Conservation (phyloP, 2,329 filamentous ascomycete species). For the Alternaria rosae region DNA sequence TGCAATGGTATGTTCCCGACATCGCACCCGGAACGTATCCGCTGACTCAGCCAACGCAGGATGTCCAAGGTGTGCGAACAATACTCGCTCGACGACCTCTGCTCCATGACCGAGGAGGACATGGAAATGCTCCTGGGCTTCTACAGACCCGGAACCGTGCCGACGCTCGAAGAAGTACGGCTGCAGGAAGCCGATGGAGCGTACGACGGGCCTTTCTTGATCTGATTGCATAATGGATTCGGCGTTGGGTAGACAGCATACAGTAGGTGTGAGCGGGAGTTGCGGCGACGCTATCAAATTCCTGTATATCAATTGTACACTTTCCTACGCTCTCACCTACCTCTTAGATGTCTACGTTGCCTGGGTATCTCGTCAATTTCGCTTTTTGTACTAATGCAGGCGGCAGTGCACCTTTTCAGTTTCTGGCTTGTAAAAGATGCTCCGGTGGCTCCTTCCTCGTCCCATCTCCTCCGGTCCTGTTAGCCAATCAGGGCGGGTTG, state of each 20-base stretch:
- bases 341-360: background rate
- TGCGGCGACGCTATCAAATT: constrained; percentile 11
- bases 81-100: constrained; percentile 85
- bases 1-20: constrained; percentile 72
- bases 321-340: constrained; percentile 2
- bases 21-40: too few relatives aligned
- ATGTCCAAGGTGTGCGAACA: constrained; percentile 91
- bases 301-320: constrained; percentile 29
- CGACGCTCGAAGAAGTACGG: constrained; percentile 53
- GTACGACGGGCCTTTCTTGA: constrained; percentile 58
- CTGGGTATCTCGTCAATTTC: background rate
- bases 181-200: constrained; percentile 49
- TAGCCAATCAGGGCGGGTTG: constrained; percentile 32
- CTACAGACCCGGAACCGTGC: constrained; percentile 63
- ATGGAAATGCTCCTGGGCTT: constrained; percentile 84
- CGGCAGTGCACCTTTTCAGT: background rate
- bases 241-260: constrained; percentile 22
- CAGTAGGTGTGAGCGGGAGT: constrained; percentile 19
- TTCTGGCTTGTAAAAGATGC: background rate
- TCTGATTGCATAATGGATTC: constrained; percentile 25
- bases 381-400: background rate
- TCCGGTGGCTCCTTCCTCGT: background rate
- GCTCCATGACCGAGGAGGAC: constrained; percentile 77
- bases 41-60: constrained; percentile 60
- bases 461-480: constrained; percentile 1